Conservation (phyloP, 2,329 filamentous ascomycete species). For the Aspergillus ibericus region DNA sequence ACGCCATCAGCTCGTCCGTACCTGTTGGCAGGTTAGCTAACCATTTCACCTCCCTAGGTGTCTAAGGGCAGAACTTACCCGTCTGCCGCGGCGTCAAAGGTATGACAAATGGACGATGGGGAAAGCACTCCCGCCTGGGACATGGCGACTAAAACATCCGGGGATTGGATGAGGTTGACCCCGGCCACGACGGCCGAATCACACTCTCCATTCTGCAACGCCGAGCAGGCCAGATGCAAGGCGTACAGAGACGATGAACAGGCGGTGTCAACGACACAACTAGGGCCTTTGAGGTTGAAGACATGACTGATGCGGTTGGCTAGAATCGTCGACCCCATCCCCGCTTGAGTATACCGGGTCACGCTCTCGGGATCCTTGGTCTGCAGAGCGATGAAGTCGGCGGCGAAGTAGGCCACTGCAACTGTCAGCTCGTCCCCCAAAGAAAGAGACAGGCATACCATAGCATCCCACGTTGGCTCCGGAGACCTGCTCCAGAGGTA, state of each 20-base stretch:
- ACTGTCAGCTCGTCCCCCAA: not conserved
- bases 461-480: constrained; percentile 18
- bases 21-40: not conserved
- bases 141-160: not conserved
- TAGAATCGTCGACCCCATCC: constrained; percentile 17
- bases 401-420: not conserved
- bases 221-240: constrained; percentile 40
- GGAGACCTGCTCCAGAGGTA: constrained; percentile 14
- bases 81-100: not conserved
- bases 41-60: too few relatives aligned
- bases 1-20: not conserved
- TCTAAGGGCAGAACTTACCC: too few relatives aligned
- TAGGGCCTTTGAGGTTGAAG: constrained; percentile 40
- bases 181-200: constrained; percentile 23
- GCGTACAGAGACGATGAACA: constrained; percentile 43
- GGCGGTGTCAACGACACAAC: constrained; percentile 31
- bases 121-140: not conserved
- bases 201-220: constrained; percentile 22
- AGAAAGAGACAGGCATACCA: not conserved
- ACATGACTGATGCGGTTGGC: constrained; percentile 34
- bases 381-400: not conserved
- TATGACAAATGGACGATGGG: not conserved
- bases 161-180: not conserved
- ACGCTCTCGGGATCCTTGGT: constrained; percentile 8
- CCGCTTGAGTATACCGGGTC: constrained; percentile 12